A percentile compares a stretch with the other conserved stretches of the same genome.
phyloP scores from a whole-genome alignment of 1,284 basidiomycete genomes.

The Fistulinella cinereoalba region DNA sequence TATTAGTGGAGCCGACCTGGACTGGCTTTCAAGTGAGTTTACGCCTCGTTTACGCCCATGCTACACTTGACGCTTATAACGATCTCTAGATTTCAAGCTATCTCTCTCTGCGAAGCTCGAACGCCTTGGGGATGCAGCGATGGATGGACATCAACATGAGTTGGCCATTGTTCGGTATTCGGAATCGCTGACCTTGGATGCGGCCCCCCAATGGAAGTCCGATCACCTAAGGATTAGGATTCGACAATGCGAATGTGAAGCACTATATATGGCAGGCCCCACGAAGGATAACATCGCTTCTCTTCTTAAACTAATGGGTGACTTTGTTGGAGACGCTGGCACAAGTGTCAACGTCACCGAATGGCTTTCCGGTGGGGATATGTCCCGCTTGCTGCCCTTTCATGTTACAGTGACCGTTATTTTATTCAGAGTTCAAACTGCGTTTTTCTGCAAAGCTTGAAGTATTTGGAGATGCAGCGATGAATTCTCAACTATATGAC shows the following conservation, averaged over 20 bases:
- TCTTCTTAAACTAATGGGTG: not conserved
- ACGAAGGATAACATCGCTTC: not conserved
- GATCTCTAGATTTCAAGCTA: too few relatives aligned
- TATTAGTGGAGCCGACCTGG: not conserved
- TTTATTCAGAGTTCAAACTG: not conserved
- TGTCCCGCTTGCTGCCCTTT: not conserved
- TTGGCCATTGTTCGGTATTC: too few relatives aligned
- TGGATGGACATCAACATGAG: too few relatives aligned
- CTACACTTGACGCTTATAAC: too few relatives aligned
- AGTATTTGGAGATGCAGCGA: not conserved
- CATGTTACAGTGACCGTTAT: not conserved
- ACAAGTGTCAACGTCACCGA: not conserved
- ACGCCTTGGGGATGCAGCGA: too few relatives aligned
- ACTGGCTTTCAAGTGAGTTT: not conserved
- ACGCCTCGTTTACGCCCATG: too few relatives aligned
- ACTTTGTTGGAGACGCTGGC: not conserved
- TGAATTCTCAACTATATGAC: not conserved
- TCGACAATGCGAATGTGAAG: not conserved
- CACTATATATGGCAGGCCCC: not conserved
- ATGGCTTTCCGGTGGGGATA: not conserved
- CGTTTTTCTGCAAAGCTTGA: not conserved
- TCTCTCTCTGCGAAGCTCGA: too few relatives aligned
- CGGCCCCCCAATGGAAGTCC: too few relatives aligned
- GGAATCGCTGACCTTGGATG: too few relatives aligned
- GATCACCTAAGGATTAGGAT: not conserved